These are phyloP conservation scores for Ogataea nitratoaversa DNA, from an alignment of 805 yeast species.

Conservation along the genomic window DNA sequence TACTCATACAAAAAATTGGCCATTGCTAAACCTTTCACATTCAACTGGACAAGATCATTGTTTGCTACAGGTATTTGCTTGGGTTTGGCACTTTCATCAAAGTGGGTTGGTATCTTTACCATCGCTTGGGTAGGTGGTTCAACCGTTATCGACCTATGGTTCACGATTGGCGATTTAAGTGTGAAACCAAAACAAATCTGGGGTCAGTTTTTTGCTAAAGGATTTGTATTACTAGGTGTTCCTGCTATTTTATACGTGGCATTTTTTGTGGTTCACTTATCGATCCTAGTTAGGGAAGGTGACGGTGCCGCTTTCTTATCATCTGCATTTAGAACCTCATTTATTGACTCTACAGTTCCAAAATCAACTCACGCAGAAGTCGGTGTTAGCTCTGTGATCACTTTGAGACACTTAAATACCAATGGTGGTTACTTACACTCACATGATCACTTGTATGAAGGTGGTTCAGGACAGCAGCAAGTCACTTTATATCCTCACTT, in stretches of 20 bases:
- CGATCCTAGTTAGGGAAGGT: conserved; percentile 54
- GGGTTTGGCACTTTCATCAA: conserved; percentile 70
- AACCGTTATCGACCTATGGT: conserved; percentile 64
- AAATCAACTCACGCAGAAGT: conserved; percentile 55
- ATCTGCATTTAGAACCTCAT: conserved; percentile 63
- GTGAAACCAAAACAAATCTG: conserved; percentile 41
- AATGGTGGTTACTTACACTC: conserved; percentile 82
- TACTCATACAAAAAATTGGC: conserved; percentile 66
- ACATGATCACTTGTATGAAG: conserved; percentile 65
- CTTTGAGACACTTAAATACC: conserved; percentile 66
- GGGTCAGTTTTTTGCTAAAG: conserved; percentile 49
- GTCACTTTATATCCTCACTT: conserved; percentile 75
- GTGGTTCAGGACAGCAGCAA: conserved; percentile 84
- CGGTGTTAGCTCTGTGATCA: conserved; percentile 65
- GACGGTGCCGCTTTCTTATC: conserved; percentile 72
- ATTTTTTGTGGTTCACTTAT: conserved; percentile 63
- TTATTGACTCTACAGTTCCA: conserved; percentile 60
- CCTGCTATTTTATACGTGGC: conserved; percentile 53
- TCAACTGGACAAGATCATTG: conserved; percentile 55
- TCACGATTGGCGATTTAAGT: conserved; percentile 64
- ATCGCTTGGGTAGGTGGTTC: conserved; percentile 70
- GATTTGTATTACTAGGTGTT: conserved; percentile 48
- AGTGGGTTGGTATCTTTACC: conserved; percentile 85
- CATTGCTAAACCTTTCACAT: conserved; percentile 55
- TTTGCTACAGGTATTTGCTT: conserved; percentile 62